Evolutionary conservation across 192 early-diverging fungal species (phyloP).

Genomic region (Podila clonocystis): DNA sequence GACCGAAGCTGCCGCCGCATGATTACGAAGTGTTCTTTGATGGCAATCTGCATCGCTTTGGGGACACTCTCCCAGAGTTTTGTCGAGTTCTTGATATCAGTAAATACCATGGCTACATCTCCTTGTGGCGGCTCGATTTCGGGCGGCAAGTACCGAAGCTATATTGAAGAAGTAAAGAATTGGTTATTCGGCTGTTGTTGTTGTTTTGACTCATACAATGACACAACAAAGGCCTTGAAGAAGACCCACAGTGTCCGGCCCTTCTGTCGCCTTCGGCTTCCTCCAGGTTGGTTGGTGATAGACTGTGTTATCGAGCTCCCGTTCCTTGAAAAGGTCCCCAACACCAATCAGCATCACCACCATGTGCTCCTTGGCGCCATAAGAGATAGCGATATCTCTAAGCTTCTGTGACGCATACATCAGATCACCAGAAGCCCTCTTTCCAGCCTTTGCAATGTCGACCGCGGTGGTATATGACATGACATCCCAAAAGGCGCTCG

Average conservation of each 20-base stretch:
- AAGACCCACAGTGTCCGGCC: slow-evolving; percentile 63
- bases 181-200: not conserved
- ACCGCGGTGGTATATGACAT: slow-evolving; percentile 85
- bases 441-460: slow-evolving; percentile 84
- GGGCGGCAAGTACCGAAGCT: slow-evolving; percentile 59
- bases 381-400: slow-evolving; percentile 87
- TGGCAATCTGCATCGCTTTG: slow-evolving; percentile 84
- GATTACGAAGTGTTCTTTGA: slow-evolving; percentile 84
- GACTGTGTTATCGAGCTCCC: slow-evolving; percentile 20
- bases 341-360: slow-evolving; percentile 94
- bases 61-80: slow-evolving; percentile 90
- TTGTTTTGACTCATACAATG: no score
- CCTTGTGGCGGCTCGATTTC: slow-evolving; percentile 88
- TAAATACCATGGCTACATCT: slow-evolving; percentile 89
- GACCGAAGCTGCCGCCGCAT: slow-evolving; percentile 85
- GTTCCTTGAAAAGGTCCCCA: slow-evolving; percentile 75
- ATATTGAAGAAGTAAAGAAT: not conserved
- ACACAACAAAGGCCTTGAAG: not conserved
- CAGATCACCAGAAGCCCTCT: slow-evolving; percentile 64
- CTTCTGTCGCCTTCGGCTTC: slow-evolving; percentile 55
- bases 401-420: slow-evolving; percentile 83
- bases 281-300: slow-evolving; percentile 49
- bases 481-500: slow-evolving; percentile 78
- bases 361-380: slow-evolving; percentile 78
- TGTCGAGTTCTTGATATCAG: slow-evolving; percentile 95